phyloP scores from a whole-genome alignment of 2,329 filamentous ascomycete genomes.

The Aspergillus amoenus region DNA sequence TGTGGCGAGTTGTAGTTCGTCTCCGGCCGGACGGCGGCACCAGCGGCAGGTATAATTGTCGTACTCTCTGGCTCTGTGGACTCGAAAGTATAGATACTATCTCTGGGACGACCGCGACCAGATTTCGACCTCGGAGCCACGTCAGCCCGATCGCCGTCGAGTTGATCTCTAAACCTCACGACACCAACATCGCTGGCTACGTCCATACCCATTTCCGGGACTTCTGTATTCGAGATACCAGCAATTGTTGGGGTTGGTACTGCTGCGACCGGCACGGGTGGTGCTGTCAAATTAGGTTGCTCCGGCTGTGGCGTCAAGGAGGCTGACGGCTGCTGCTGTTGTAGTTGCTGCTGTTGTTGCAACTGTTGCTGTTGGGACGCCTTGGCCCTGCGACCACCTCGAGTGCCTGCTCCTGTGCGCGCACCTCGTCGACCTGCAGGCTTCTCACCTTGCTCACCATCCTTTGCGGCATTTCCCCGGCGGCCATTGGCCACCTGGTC shows the following conservation, averaged over 20 bases:
- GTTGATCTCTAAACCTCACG: conserved; percentile 27
- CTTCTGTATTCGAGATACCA: conserved; percentile 28
- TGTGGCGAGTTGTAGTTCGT: conserved; percentile 40
- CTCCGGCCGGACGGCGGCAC: conserved; percentile 26
- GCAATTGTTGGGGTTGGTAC: conserved; percentile 17
- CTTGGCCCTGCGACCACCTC: conserved; percentile 37
- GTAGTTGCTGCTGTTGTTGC: conserved; percentile 18
- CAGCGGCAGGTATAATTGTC: conserved; percentile 8
- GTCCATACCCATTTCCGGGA: conserved; percentile 20
- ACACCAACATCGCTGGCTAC: conserved; percentile 18
- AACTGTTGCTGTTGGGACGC: conserved; percentile 31
- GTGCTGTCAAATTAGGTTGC: conserved; percentile 23
- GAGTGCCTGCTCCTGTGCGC: conserved; percentile 31
- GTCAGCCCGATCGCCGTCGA: conserved; percentile 26
- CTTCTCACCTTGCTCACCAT: conserved; percentile 37
- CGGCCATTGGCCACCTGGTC: conserved; percentile 31
- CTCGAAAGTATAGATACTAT: conserved; percentile 38
- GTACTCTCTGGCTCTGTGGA: conserved; percentile 30
- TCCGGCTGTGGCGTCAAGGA: conserved; percentile 13
- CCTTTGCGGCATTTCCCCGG: conserved; percentile 33
- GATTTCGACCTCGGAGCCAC: conserved; percentile 25
- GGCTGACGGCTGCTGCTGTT: conserved; percentile 13
- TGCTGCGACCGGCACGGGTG: conserved; percentile 16
- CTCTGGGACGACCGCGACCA: conserved; percentile 32
- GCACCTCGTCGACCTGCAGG: conserved; percentile 34